Percentiles rank a stretch among this genome's conserved stretches.
Conservation (phyloP, 192 early-diverging fungal species). For the Entomortierella chlamydospora region DNA sequence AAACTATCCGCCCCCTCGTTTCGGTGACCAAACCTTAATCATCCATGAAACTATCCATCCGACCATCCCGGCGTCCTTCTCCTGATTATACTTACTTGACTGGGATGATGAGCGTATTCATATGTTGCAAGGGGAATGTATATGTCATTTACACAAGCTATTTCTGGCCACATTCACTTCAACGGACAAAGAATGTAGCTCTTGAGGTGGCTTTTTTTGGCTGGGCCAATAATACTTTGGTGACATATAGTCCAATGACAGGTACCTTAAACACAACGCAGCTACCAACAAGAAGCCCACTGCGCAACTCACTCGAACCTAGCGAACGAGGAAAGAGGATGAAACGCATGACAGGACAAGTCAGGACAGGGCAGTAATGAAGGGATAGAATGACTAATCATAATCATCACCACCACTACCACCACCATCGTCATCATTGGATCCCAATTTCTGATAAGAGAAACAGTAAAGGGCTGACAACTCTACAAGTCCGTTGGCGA, state of each 20-base stretch:
- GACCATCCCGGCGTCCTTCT: background rate
- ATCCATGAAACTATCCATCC: background rate
- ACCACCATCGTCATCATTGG: too few species aligned
- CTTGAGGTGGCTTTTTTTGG: too few species aligned
- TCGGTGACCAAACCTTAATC: background rate
- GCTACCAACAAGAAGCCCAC: background rate
- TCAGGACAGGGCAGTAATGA: background rate
- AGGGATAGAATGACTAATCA: background rate
- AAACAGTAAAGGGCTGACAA: background rate
- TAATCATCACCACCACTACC: too few species aligned
- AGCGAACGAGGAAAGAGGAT: background rate
- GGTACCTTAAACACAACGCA: too few species aligned
- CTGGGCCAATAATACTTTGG: too few species aligned
- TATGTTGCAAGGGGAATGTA: too few species aligned
- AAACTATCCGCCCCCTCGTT: too few species aligned
- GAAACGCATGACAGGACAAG: background rate
- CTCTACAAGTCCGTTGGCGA: conserved; percentile 9
- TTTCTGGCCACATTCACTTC: background rate
- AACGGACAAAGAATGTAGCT: background rate
- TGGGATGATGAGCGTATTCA: background rate
- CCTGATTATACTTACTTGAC: background rate
- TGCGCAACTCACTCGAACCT: background rate
- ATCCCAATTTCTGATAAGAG: background rate
- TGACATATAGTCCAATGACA: too few species aligned
- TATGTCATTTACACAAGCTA: too few species aligned